These are phyloP conservation scores for Paraphoma sp. DNA, from an alignment of 2,329 filamentous ascomycete species.

Conservation along the genomic window DNA sequence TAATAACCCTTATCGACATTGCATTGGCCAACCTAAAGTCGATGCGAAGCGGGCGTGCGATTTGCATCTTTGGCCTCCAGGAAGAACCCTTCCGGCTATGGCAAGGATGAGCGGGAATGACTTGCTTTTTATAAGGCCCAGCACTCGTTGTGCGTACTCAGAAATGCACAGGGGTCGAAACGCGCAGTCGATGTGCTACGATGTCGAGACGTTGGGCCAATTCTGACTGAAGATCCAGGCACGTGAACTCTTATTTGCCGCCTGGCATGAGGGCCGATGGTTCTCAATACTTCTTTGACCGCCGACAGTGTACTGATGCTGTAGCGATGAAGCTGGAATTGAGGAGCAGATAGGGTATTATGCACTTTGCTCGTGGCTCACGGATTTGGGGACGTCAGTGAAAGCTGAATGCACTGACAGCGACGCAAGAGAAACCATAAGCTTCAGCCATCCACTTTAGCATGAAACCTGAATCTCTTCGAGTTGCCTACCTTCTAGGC, in stretches of 20 bases:
- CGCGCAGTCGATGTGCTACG: neutral
- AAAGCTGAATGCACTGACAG: neutral
- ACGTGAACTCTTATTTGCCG: neutral
- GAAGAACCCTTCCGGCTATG: neutral
- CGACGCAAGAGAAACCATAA: slow-evolving; percentile 1
- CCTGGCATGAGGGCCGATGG: neutral
- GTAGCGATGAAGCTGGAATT: neutral
- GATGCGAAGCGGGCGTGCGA: neutral
- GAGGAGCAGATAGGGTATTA: neutral
- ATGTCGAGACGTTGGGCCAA: neutral
- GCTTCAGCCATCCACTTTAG: slow-evolving; percentile 5
- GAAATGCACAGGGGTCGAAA: neutral
- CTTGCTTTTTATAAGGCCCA: neutral
- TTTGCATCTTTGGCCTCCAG: neutral
- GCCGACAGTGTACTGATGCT: neutral
- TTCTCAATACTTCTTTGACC: neutral
- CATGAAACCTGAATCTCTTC: slow-evolving; percentile 15
- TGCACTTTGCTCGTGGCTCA: neutral
- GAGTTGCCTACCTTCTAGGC: slow-evolving; percentile 17
- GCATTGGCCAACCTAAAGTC: neutral
- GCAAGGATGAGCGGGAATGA: neutral
- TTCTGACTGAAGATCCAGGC: neutral
- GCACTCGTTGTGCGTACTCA: neutral
- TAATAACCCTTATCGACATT: neutral
- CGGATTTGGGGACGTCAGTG: neutral